Base-by-base conservation (phyloP, 495 filamentous ascomycete genomes). In the Aspergillus incahuasiensis region DNA sequence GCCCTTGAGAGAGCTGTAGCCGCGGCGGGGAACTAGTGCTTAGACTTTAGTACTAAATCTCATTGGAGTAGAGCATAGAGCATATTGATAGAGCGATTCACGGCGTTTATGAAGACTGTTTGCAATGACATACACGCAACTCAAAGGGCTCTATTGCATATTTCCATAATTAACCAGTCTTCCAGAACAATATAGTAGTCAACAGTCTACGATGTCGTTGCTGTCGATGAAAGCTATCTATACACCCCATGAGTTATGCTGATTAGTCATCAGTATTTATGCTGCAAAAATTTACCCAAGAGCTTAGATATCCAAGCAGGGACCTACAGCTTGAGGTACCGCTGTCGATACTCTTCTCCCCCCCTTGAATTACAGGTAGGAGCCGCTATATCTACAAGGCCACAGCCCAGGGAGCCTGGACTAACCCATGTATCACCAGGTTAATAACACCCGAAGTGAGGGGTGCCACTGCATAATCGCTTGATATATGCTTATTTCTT, bases 1-100 rank as follows among this genome's bases (percentile, higher is more conserved):
- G 94, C 94, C 19, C 65, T 97, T 41, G 88, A 92, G 71, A 80
- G 76, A 70, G 90, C 88, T 5, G 84, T 90, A 13, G 77, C 56
- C 51, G 58, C 51, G 18, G 30, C 15, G 49, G 44, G 56, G 13
- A 69, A 67, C 46, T 18, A 61, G 57, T 38, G 63, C 63, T 40
- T 70, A 28, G 54, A 55, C 19, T 28, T 13, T 44, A 11, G 12
- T 25, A 12, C 22, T 46, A 19, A 43, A 43, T 20, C 19, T 40
- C 3, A 54, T 48, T 21, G 6, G 41, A 32, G 32, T 42, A 57
- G 32, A 58, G 39, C 21, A 52, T 60, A 60, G 61, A 63, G 45
- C 52, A 48, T 25, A 19, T 25, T 52, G 18, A 62, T 56, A 62
- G 56, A 62, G 22, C 30, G 49, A 48, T 21, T 58, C 19, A 40